These are phyloP conservation scores for Rubia peregrina DNA, from an alignment of 305 asterid species.

Conservation along the genomic window DNA sequence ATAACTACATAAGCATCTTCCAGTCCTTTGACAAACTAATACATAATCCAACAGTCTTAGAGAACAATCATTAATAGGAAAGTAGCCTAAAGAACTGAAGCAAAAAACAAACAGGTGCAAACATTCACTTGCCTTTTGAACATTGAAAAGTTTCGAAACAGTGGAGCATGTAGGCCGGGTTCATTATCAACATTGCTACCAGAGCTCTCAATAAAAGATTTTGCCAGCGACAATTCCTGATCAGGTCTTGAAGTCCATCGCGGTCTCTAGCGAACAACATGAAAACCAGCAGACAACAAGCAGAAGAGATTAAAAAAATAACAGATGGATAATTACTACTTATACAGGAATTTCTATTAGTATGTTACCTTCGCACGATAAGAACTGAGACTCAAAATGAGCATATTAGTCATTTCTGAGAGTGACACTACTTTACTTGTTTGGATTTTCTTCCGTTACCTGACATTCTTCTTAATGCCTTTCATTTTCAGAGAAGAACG, in stretches of 20 bases:
- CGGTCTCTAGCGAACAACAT: conserved; percentile 40
- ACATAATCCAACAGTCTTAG: not conserved
- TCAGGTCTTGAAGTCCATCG: conserved; percentile 55
- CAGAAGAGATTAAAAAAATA: not conserved
- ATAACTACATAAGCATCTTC: not conserved
- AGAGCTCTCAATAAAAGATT: conserved; percentile 47
- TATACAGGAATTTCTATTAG: not conserved
- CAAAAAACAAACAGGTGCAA: conserved; percentile 1
- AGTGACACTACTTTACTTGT: conserved; percentile 35
- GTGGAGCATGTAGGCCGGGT: conserved; percentile 39
- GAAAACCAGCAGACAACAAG: conserved; percentile 10
- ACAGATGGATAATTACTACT: not conserved
- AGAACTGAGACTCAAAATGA: conserved; percentile 35
- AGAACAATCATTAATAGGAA: not conserved
- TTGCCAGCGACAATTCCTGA: conserved; percentile 40
- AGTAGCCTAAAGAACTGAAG: not conserved
- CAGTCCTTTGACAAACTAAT: not conserved
- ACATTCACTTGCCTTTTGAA: conserved; percentile 53
- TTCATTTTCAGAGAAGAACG: conserved; percentile 18
- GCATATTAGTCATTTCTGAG: conserved; percentile 54
- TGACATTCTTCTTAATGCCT: conserved; percentile 10
- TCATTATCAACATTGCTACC: conserved; percentile 29
- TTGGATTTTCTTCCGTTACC: conserved; percentile 18
- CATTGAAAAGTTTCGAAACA: conserved; percentile 64
- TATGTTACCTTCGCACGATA: conserved; percentile 24